Percentiles rank a stretch among this genome's conserved stretches.
Conservation (phyloP, 768 basidiomycete genomes). For the Russula compacta region DNA sequence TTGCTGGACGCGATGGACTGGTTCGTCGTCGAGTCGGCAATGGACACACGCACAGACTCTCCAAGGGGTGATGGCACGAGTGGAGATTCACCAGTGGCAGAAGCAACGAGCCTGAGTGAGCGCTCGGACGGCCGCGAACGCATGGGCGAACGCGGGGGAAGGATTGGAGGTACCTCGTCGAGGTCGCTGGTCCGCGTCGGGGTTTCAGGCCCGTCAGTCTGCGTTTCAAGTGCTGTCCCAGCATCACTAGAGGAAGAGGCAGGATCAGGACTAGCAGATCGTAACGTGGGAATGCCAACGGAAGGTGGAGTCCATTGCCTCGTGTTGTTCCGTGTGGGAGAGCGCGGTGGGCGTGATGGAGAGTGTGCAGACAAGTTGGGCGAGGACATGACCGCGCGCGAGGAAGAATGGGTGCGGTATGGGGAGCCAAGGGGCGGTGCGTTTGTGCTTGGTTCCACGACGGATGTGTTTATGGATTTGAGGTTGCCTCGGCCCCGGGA, state of each 20-base stretch:
- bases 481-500: slow-evolving; percentile 29
- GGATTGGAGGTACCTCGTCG: slow-evolving; percentile 33
- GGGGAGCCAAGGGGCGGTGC: slow-evolving; percentile 2
- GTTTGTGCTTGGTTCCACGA: slow-evolving; percentile 29
- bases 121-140: slow-evolving; percentile 31
- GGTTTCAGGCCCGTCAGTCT: slow-evolving; percentile 20
- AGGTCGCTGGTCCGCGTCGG: slow-evolving; percentile 24
- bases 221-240: slow-evolving; percentile 24
- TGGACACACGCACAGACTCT: slow-evolving; percentile 20
- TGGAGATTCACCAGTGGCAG: slow-evolving; percentile 1
- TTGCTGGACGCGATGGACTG: slow-evolving; percentile 58
- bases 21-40: slow-evolving; percentile 39
- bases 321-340: slow-evolving; percentile 20
- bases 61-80: background rate
- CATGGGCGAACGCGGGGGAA: slow-evolving; percentile 45
- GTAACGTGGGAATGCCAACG: slow-evolving; percentile 12
- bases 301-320: slow-evolving; percentile 7
- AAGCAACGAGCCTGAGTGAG: background rate
- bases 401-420: slow-evolving; percentile 21
- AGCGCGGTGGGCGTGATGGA: background rate
- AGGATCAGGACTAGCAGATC: slow-evolving; percentile 7
- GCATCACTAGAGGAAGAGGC: slow-evolving; percentile 16
- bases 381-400: slow-evolving; percentile 49
- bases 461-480: slow-evolving; percentile 27
- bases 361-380: slow-evolving; percentile 43